phyloP scores from a whole-genome alignment of 768 basidiomycete species.

The Leccinum sublutescens region DNA sequence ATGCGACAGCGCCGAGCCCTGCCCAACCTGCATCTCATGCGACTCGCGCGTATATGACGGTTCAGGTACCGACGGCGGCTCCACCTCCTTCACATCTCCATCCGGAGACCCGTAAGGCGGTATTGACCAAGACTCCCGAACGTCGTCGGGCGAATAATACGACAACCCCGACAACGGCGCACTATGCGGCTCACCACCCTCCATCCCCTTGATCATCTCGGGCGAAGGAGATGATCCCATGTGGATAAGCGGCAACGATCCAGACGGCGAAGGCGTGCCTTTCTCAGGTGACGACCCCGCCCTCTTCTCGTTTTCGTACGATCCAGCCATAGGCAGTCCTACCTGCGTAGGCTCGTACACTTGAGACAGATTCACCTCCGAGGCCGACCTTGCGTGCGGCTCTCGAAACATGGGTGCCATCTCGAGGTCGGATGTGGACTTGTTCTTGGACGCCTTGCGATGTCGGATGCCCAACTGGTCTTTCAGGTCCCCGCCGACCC shows the following conservation, averaged over 20 bases:
- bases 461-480: conserved; percentile 73
- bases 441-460: conserved; percentile 50
- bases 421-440: conserved; percentile 43
- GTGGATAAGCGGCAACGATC: conserved; percentile 8
- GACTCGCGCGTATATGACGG: conserved; percentile 3
- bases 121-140: conserved; percentile 56
- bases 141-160: conserved; percentile 56
- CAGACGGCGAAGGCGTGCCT: not conserved
- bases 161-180: conserved; percentile 35
- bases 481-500: conserved; percentile 81
- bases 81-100: conserved; percentile 43
- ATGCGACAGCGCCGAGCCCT: conserved; percentile 10
- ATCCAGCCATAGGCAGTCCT: conserved; percentile 28
- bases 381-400: conserved; percentile 61
- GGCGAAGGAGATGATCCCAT: conserved; percentile 9
- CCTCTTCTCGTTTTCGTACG: conserved; percentile 13
- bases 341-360: conserved; percentile 48
- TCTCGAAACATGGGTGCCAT: conserved; percentile 70
- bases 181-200: conserved; percentile 18
- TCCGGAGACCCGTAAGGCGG: conserved; percentile 48
- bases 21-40: conserved; percentile 41
- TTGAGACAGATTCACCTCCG: conserved; percentile 48
- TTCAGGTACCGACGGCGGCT: conserved; percentile 1
- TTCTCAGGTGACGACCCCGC: not conserved
- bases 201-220: not conserved